Evolutionary conservation across 2,329 filamentous ascomycete species (phyloP), one percentile per base, ranked within the genome.

Genomic region (Colletotrichum sp.): DNA sequence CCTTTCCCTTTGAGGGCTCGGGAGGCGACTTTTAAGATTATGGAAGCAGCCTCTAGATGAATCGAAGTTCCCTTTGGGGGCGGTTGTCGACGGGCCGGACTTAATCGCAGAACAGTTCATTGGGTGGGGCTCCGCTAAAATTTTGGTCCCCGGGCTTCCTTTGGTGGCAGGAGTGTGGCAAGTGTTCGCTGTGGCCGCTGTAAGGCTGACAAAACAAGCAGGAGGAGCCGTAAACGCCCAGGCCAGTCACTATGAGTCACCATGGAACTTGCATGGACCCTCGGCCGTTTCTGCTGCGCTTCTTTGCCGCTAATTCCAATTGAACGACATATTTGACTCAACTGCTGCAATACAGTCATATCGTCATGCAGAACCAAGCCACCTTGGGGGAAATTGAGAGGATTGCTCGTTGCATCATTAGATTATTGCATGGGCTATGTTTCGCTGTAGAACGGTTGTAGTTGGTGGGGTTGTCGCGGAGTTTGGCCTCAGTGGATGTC

Each of bases 151-250:
- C 21, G 62, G 21, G 18, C 59, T 63, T 63, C 28, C 55, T 59
- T 59, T 39, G 7, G 28, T n/a, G 49, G 44, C 32, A 32, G 28
- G 39, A 26, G 71, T 69, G 75, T 77, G 72, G 75, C 75, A 59
- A 77, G 12, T 63, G 57, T 21, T 30, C 24, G 63, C 63, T 49
- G 24, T 49, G 36, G 30, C 60, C 72, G 26, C 71, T 77, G 60
- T 69, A 65, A 69, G 72, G 75, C 72, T 77, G 75, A 76, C 72
- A 76, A 77, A 76, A 66, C 65, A 69, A 55, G 59, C 18, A 76
- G 60, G n/a, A 49, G 15, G 32, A 30, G 55, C 36, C 24, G 13
- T 28, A 62, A 55, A 52, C n/a, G 69, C n/a, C 64, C 24, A 16
- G 24, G 44, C 28, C 72, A 49, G 30, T 76, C 74, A 76, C 60